Evolutionary conservation across 257 asterid species (phyloP).

Genomic region (Mitragyna speciosa): DNA sequence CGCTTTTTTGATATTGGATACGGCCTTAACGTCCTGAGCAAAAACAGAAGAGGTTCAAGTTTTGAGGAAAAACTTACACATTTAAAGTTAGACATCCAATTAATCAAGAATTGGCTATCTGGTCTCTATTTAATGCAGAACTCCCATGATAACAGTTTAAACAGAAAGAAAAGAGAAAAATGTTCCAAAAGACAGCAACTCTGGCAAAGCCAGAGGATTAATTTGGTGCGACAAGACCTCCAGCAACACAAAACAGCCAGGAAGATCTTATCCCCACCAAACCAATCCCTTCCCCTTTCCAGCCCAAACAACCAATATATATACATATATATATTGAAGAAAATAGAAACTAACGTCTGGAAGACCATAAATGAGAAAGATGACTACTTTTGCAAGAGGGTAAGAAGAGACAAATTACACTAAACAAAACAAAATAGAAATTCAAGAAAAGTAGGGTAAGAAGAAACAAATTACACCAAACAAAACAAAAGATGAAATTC

Average conservation of each 20-base stretch:
- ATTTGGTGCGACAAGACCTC: neutral
- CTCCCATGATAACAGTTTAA: neutral
- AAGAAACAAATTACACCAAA: neutral
- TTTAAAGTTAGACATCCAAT: neutral
- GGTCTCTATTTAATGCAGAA: neutral
- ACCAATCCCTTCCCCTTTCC: too few species aligned
- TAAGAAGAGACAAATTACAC: neutral
- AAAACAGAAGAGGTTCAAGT: constrained; percentile 1
- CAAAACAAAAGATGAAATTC: neutral
- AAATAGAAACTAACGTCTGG: neutral
- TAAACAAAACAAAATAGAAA: neutral
- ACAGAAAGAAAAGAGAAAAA: neutral
- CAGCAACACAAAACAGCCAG: neutral
- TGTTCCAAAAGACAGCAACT: too few species aligned
- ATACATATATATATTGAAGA: too few species aligned
- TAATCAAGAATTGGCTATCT: neutral
- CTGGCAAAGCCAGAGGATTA: neutral
- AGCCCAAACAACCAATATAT: too few species aligned
- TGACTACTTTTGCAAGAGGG: neutral
- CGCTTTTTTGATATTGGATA: constrained; percentile 78
- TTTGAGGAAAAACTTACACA: constrained; percentile 8
- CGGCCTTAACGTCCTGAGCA: constrained; percentile 65
- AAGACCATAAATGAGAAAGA: neutral
- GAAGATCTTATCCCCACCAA: neutral
- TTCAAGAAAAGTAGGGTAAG: constrained; percentile 23